Evolutionary conservation across 257 asterid species (phyloP), one percentile per base, ranked within the genome.

Genomic region (Penstemon barbatus): DNA sequence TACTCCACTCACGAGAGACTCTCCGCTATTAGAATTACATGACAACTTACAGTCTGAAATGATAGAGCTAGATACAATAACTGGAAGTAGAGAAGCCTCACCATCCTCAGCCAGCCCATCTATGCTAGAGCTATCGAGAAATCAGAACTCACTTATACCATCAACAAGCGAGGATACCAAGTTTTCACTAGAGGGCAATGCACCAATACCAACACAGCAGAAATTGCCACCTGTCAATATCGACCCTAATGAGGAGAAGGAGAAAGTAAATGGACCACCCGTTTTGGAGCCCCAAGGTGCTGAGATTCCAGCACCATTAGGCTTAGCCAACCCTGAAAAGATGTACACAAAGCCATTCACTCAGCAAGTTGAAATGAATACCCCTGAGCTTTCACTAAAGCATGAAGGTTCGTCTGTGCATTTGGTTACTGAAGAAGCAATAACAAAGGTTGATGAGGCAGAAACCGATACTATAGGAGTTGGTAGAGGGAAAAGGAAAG

Each of bases 81-180:
- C 85, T 61, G 87, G 91, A 66, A 79, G 83, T 66, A 78, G 87
- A 81, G 88, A 79, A 68, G 78, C 92, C 63, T 84, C 85, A 19
- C 85, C 92, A 49, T 77, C 86, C 57, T 69, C 77, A 62, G 76
- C 75, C 13, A 70, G 78, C 55, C 69, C 79, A 44, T 81, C 86
- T 45, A 66, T 82, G 72, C 78, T 77, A 9, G 81, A 79, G 51
- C 77, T 80, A 50, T 56, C 66, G n/a, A 63, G 59, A 53, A 43
- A 75, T 73, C 78, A 76, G 52, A 57, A 72, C 61, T 62, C 78
- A 40, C 45, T 43, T 46, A 12, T 62, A 7, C 65, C 43, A 5
- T 42, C 54, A 48, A 37, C 79, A 50, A 71, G 54, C 53, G 66
- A 66, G 59, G 67, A 71, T 44, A 57, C 78, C 57, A 71, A 63